A percentile compares a stretch with the other conserved stretches of the same genome.
phyloP scores from a whole-genome alignment of 108 stramenopile genomes.

The Nitzschia sp. region DNA sequence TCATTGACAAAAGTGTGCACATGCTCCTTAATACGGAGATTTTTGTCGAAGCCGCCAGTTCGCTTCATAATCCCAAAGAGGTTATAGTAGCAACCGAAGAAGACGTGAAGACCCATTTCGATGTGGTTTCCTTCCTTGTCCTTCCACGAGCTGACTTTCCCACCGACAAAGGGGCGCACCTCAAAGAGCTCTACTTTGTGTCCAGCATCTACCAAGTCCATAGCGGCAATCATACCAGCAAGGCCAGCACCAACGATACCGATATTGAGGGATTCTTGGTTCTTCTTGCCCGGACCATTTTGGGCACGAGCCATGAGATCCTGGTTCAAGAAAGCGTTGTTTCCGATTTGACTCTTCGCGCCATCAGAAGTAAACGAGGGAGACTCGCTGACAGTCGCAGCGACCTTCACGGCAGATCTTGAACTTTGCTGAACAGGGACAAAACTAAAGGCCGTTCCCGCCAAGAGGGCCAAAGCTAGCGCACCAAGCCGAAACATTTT shows the following conservation, averaged over 20 bases:
- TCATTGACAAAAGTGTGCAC: constrained; percentile 94
- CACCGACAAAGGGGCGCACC: constrained; percentile 89
- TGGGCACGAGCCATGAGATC: constrained; percentile 87
- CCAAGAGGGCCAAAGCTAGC: not conserved
- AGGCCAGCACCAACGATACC: constrained; percentile 94
- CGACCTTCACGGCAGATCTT: not conserved
- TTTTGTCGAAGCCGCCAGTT: constrained; percentile 86
- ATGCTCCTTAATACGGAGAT: constrained; percentile 93
- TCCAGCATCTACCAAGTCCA: constrained; percentile 96
- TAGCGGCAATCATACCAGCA: constrained; percentile 94
- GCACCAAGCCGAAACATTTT: constrained; percentile 4
- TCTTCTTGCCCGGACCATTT: constrained; percentile 83
- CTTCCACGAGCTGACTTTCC: constrained; percentile 92
- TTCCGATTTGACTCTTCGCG: constrained; percentile 83
- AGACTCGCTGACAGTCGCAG: constrained; percentile 8
- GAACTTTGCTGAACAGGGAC: not conserved
- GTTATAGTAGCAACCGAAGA: constrained; percentile 98
- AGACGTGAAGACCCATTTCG: constrained; percentile 98
- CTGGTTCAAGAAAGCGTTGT: constrained; percentile 86
- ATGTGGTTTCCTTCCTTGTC: constrained; percentile 98
- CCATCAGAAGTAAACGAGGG: constrained; percentile 75
- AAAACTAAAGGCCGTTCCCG: constrained; percentile 8
- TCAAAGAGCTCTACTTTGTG: constrained; percentile 96
- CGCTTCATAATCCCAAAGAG: constrained; percentile 98
- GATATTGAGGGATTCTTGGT: constrained; percentile 80